Evolutionary conservation across 2,329 filamentous ascomycete genomes (phyloP).

Genomic region (Pyricularia sp.): DNA sequence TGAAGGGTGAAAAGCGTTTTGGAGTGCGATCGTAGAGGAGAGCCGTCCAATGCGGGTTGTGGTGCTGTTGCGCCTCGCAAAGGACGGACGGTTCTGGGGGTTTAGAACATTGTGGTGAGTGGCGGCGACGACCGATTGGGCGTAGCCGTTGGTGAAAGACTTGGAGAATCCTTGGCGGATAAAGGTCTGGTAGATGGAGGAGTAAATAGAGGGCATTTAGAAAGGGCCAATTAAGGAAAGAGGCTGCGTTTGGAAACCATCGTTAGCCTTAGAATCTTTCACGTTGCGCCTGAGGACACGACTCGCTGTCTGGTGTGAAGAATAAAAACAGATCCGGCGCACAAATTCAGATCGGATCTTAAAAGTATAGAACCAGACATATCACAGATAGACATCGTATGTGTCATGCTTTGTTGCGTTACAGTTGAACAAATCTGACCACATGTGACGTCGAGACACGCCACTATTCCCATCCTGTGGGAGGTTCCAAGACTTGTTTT

Average conservation of each 20-base stretch:
- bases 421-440: neutral
- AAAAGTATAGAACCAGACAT: neutral
- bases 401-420: neutral
- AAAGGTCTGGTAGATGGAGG: slow-evolving; percentile 65
- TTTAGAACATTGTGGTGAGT: slow-evolving; percentile 68
- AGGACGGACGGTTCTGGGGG: slow-evolving; percentile 58
- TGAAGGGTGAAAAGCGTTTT: slow-evolving; percentile 65
- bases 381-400: neutral
- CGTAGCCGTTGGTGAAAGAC: slow-evolving; percentile 95
- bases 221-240: slow-evolving; percentile 53
- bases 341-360: neutral
- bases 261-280: neutral
- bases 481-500: neutral
- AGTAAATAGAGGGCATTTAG: slow-evolving; percentile 84
- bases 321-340: neutral
- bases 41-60: slow-evolving; percentile 45
- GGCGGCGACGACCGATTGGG: slow-evolving; percentile 92
- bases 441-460: slow-evolving; percentile 2
- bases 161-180: slow-evolving; percentile 97
- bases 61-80: slow-evolving; percentile 47
- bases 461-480: slow-evolving; percentile 1
- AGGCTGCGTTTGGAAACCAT: slow-evolving; percentile 24
- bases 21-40: slow-evolving; percentile 55
- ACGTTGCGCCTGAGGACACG: neutral
- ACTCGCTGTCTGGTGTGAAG: neutral